phyloP scores from a whole-genome alignment of 2,329 filamentous ascomycete genomes.

The Botryotinia calthae region DNA sequence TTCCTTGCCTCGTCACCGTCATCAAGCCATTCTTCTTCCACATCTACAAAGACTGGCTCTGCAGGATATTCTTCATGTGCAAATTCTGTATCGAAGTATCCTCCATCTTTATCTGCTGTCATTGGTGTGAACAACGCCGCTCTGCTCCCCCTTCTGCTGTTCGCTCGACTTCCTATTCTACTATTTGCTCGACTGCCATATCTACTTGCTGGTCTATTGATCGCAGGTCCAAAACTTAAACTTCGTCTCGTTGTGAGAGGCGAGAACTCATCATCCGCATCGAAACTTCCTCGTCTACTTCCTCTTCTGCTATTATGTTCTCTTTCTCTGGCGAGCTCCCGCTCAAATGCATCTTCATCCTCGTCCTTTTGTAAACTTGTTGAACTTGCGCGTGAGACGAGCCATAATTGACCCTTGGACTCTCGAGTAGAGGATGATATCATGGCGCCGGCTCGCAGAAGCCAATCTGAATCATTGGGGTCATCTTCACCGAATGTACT shows the following conservation, averaged over 20 bases:
- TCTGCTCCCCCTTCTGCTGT: conserved; percentile 21
- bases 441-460: conserved; percentile 60
- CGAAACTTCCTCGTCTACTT: conserved; percentile 38
- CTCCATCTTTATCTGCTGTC: conserved; percentile 44
- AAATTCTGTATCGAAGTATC: conserved; percentile 43
- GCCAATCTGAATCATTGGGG: conserved; percentile 59
- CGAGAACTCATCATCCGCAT: conserved; percentile 42
- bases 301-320: conserved; percentile 44
- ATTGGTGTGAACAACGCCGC: conserved; percentile 43
- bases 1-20: conserved; percentile 50
- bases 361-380: conserved; percentile 56
- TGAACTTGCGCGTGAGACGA: conserved; percentile 62
- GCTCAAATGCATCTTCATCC: conserved; percentile 53
- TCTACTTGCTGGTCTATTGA: conserved; percentile 50
- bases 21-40: conserved; percentile 58
- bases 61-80: conserved; percentile 42
- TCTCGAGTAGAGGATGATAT: conserved; percentile 62
- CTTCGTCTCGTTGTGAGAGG: conserved; percentile 35
- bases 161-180: conserved; percentile 31
- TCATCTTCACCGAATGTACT: conserved; percentile 39
- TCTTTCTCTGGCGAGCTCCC: conserved; percentile 51
- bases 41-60: conserved; percentile 62
- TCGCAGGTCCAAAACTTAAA: conserved; percentile 40
- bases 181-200: conserved; percentile 45
- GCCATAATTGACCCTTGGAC: conserved; percentile 67